These are phyloP conservation scores for Globisporangium nodosum DNA, from an alignment of 352 stramenopile genomes.

Conservation along the genomic window DNA sequence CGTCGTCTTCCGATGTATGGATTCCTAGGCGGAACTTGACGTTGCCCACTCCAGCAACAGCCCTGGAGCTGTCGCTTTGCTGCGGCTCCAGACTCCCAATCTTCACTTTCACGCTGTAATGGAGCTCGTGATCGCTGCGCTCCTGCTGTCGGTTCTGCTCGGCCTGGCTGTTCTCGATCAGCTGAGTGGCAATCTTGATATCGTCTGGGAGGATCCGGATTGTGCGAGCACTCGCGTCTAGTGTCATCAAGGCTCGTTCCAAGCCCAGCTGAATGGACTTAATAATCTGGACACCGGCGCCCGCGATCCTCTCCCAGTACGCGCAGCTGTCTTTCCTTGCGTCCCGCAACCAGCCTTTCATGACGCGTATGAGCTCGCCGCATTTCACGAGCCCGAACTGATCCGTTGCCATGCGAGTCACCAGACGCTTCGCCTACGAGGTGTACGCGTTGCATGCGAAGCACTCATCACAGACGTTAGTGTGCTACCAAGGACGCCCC, in stretches of 20 bases:
- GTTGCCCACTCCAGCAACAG: conserved; percentile 5
- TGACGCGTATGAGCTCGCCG: conserved; percentile 43
- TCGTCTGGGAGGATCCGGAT: conserved; percentile 11
- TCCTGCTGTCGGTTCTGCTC: conserved; percentile 2
- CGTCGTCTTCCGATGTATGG: conserved; percentile 16
- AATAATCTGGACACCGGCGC: conserved; percentile 11
- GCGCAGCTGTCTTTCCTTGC: conserved; percentile 20
- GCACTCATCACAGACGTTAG: not conserved
- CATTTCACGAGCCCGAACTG: conserved; percentile 39
- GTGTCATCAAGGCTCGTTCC: conserved; percentile 1
- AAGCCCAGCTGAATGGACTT: conserved; percentile 17
- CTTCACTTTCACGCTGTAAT: conserved; percentile 26
- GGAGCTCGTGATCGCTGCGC: conserved; percentile 25
- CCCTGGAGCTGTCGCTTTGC: not conserved
- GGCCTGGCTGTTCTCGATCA: conserved; percentile 1
- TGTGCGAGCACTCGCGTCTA: conserved; percentile 7
- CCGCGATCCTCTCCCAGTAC: conserved; percentile 32
- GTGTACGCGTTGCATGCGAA: not conserved
- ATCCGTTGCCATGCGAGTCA: conserved; percentile 27
- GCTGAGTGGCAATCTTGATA: conserved; percentile 5
- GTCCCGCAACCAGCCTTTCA: conserved; percentile 33
- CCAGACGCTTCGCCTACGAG: conserved; percentile 26
- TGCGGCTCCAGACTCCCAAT: conserved; percentile 12
- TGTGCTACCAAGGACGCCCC: not conserved
- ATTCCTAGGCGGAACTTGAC: conserved; percentile 40